Evolutionary conservation across 2,329 filamentous ascomycete genomes (phyloP).

Genomic region (Hirsutella rhossiliensis): DNA sequence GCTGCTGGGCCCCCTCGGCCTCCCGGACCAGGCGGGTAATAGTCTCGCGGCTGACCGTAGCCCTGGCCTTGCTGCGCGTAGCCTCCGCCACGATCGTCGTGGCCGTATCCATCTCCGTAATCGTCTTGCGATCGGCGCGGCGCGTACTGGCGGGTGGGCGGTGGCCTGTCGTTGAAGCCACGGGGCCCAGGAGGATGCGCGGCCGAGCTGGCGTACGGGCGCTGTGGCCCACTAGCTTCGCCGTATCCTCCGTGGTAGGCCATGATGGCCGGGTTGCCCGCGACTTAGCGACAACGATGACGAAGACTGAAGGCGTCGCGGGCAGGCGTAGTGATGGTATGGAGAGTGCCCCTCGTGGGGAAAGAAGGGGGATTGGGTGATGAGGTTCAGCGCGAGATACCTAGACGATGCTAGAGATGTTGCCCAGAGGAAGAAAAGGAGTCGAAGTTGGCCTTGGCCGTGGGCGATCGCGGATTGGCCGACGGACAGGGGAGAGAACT

Average conservation of each 20-base stretch:
- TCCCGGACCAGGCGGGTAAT: constrained; percentile 26
- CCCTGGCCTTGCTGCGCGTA: constrained; percentile 30
- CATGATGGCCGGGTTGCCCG: constrained; percentile 20
- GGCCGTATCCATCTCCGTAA: constrained; percentile 32
- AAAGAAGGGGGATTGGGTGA: too few relatives aligned
- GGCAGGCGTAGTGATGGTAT: not conserved
- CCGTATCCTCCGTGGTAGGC: constrained; percentile 36
- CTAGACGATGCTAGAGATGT: too few relatives aligned
- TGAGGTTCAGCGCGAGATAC: too few relatives aligned
- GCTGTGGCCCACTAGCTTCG: constrained; percentile 26
- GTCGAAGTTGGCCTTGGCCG: too few relatives aligned
- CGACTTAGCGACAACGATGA: not conserved
- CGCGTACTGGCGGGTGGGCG: constrained; percentile 21
- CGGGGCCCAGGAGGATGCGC: constrained; percentile 15
- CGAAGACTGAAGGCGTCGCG: not conserved
- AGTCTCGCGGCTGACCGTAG: constrained; percentile 33
- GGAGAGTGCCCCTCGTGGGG: too few relatives aligned
- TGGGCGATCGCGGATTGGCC: too few relatives aligned
- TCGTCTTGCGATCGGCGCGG: constrained; percentile 30
- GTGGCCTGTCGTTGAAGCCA: constrained; percentile 17
- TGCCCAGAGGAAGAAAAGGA: too few relatives aligned
- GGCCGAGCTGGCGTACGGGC: constrained; percentile 34
- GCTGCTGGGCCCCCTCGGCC: constrained; percentile 21
- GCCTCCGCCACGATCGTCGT: constrained; percentile 31
- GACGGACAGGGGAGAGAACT: too few relatives aligned